Conservation (phyloP, 805 yeast genomes). For the Starmerella sp. region DNA sequence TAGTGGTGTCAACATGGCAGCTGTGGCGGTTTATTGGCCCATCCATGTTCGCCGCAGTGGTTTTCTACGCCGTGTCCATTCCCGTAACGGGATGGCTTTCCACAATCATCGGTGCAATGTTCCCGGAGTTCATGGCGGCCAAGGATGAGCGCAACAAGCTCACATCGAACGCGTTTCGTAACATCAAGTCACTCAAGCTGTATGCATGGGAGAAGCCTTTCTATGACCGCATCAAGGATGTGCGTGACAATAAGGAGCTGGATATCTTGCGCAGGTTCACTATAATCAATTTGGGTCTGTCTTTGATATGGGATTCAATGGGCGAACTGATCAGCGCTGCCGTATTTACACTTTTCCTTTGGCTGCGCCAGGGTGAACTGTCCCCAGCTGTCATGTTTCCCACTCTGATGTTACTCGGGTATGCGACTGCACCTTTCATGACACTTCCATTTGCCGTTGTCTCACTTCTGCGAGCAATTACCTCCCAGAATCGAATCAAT, state of each 20-base stretch:
- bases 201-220: slow-evolving; percentile 95
- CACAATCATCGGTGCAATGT: slow-evolving; percentile 45
- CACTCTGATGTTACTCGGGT: slow-evolving; percentile 46
- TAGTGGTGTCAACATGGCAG: slow-evolving; percentile 59
- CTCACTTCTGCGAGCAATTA: slow-evolving; percentile 68
- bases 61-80: slow-evolving; percentile 59
- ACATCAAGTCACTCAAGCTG: slow-evolving; percentile 80
- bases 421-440: slow-evolving; percentile 78
- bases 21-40: slow-evolving; percentile 64
- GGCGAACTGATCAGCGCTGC: slow-evolving; percentile 82
- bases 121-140: slow-evolving; percentile 67
- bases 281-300: slow-evolving; percentile 36
- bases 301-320: slow-evolving; percentile 44
- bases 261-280: slow-evolving; percentile 55
- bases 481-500: slow-evolving; percentile 46
- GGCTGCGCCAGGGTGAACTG: slow-evolving; percentile 50
- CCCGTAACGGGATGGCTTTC: slow-evolving; percentile 65
- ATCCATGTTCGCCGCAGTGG: slow-evolving; percentile 84
- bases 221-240: slow-evolving; percentile 49
- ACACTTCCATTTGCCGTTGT: slow-evolving; percentile 83
- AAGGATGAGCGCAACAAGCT: slow-evolving; percentile 87
- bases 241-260: slow-evolving; percentile 80
- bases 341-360: slow-evolving; percentile 74
- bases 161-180: slow-evolving; percentile 74
- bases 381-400: slow-evolving; percentile 79